Evolutionary conservation across 169 alveolate genomes (phyloP).

Genomic region (Babesia bovis): DNA sequence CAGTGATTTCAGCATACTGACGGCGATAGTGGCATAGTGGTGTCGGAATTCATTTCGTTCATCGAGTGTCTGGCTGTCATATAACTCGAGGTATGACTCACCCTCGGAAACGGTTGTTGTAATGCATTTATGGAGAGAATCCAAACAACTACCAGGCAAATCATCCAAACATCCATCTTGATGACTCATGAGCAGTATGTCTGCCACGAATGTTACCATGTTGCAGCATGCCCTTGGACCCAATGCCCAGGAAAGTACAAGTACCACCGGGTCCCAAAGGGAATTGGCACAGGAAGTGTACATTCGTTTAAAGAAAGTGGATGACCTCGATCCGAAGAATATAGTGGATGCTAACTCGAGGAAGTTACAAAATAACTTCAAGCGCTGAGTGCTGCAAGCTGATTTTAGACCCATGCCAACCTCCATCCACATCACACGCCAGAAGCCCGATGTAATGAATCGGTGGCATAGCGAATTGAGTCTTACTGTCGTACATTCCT

Average conservation of each 20-base stretch:
- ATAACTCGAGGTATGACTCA: conserved; percentile 5
- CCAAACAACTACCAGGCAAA: background rate
- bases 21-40: conserved; percentile 32
- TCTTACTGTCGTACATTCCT: conserved; percentile 33
- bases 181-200: conserved; percentile 42
- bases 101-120: conserved; percentile 16
- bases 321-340: conserved; percentile 57
- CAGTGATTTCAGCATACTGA: conserved; percentile 28
- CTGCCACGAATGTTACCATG: conserved; percentile 45
- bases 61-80: conserved; percentile 5
- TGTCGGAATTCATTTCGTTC: conserved; percentile 40
- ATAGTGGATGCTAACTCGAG: conserved; percentile 46
- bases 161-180: conserved; percentile 43
- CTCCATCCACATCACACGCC: conserved; percentile 62
- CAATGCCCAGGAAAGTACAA: conserved; percentile 42
- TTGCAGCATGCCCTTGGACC: conserved; percentile 39
- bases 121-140: conserved; percentile 11
- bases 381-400: background rate
- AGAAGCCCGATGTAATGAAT: conserved; percentile 43
- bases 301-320: conserved; percentile 28
- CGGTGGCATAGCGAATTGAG: conserved; percentile 39
- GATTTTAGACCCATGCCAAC: conserved; percentile 33
- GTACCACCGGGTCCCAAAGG: conserved; percentile 48
- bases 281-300: conserved; percentile 30
- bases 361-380: conserved; percentile 26